phyloP scores from a whole-genome alignment of 768 basidiomycete species.

The Naganishia vaughanmartiniae region DNA sequence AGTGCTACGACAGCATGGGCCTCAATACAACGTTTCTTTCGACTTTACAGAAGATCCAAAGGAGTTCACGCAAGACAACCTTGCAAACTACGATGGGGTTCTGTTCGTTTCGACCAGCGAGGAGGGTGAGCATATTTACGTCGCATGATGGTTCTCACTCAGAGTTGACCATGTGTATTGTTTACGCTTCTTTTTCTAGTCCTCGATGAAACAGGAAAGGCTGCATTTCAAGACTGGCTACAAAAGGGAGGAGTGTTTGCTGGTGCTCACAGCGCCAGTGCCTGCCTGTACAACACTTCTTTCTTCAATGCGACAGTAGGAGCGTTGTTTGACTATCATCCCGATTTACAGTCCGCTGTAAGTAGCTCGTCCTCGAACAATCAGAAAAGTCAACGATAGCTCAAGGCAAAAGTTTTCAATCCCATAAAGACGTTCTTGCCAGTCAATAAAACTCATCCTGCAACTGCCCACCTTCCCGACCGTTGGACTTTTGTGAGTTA shows the following conservation, averaged over 20 bases:
- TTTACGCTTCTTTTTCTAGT: slow-evolving; percentile 53
- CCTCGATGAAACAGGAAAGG: slow-evolving; percentile 61
- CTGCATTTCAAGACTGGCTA: slow-evolving; percentile 65
- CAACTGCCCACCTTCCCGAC: slow-evolving; percentile 57
- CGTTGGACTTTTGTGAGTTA: slow-evolving; percentile 50
- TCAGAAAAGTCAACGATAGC: not conserved
- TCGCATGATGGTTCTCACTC: no score
- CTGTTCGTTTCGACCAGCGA: slow-evolving; percentile 70
- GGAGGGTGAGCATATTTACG: slow-evolving; percentile 57
- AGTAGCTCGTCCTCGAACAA: slow-evolving; percentile 34
- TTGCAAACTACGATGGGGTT: slow-evolving; percentile 64
- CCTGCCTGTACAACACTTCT: slow-evolving; percentile 60
- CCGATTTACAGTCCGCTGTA: slow-evolving; percentile 65
- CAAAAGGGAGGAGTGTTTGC: slow-evolving; percentile 69
- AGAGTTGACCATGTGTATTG: not conserved
- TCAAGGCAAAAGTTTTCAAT: not conserved
- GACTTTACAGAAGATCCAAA: slow-evolving; percentile 65
- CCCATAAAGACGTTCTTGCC: slow-evolving; percentile 58
- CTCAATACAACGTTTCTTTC: slow-evolving; percentile 60
- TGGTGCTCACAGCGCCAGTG: slow-evolving; percentile 67
- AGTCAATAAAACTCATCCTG: slow-evolving; percentile 62
- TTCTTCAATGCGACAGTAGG: slow-evolving; percentile 64
- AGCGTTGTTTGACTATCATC: slow-evolving; percentile 71
- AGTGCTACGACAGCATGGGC: slow-evolving; percentile 57
- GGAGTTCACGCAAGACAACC: slow-evolving; percentile 60